phyloP scores from a whole-genome alignment of 2,329 filamentous ascomycete species.

The Domatiomyces globalis region DNA sequence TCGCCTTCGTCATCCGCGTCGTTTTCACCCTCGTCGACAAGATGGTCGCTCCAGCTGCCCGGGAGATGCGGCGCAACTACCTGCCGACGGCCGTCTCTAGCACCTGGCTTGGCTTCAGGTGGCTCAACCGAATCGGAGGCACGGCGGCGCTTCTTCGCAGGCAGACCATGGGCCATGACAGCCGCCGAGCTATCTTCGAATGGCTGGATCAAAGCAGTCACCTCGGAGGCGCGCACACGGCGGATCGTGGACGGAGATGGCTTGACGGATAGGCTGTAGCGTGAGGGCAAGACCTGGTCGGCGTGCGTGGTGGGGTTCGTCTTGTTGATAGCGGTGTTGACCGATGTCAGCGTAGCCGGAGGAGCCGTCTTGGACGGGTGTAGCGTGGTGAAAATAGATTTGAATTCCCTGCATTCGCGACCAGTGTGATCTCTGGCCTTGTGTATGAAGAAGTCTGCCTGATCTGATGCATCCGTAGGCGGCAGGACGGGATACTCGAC shows the following conservation, averaged over 20 bases:
- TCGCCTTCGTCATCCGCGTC: conserved; percentile 17
- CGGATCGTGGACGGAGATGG: conserved; percentile 26
- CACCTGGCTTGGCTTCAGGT: background rate
- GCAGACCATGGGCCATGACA: conserved; percentile 18
- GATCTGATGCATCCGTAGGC: background rate
- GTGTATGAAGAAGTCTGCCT: conserved; percentile 8
- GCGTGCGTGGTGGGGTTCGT: conserved; percentile 8
- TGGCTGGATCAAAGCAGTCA: conserved; percentile 10
- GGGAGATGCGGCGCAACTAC: background rate
- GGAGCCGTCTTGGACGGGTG: conserved; percentile 10
- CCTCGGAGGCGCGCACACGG: conserved; percentile 25
- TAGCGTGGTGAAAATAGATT: conserved; percentile 19
- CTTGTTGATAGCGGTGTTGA: conserved; percentile 13
- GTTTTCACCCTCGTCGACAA: conserved; percentile 4
- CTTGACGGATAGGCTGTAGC: conserved; percentile 25
- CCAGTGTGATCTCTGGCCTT: conserved; percentile 19
- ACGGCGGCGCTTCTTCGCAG: conserved; percentile 23
- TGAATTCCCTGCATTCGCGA: conserved; percentile 19
- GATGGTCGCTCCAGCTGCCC: background rate
- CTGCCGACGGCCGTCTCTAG: background rate
- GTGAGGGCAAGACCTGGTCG: conserved; percentile 11
- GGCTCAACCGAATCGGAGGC: conserved; percentile 11
- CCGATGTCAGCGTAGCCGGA: conserved; percentile 10
- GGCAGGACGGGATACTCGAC: conserved; percentile 28
- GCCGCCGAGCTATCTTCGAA: conserved; percentile 16